Evolutionary conservation across 2,329 filamentous ascomycete genomes (phyloP), one percentile per base, ranked within the genome.

Genomic region (Alternaria hordeiaustralica): DNA sequence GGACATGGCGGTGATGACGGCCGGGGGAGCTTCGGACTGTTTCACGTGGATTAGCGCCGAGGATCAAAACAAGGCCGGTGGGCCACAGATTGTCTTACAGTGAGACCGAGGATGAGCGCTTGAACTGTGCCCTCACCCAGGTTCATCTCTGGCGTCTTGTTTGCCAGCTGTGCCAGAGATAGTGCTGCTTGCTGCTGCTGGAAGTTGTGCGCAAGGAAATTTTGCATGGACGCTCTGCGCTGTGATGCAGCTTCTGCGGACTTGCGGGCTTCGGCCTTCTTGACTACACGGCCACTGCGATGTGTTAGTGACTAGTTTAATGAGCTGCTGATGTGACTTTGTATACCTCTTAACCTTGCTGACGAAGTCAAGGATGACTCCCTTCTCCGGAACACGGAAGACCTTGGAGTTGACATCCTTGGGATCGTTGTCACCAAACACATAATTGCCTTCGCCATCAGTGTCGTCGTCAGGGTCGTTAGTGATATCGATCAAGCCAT

Each of bases 101-200:
- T 83, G 67, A 92, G 83, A 57, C 87, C 84, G 64, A 87, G 83
- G 56, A 89, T 83, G 61, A 92, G 84, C 55, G 78, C 79, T 58
- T 83, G 77, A 44, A 84, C 75, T 54, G 82, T 82, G 61, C 84
- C 77, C 49, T 76, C 73, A 61, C 75, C 81, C 54, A 89, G 75
- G 30, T 83, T 82, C 54, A 87, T 81, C 23, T 85, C 83, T 57
- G 80, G 79, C 65, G 84, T 82, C 67, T 84, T 83, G 58, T 83
- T 83, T 51, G 84, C 82, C 41, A 92, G 81, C 65, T 87, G 85
- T 47, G 86, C 83, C 30, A 93, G 83, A 64, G 88, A 89, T 63
- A 92, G 83, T 5, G 89, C 89, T 46, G 88, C 86, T 74, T 92
- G 89, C 73, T 90, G 86, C 76, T 92, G 87, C 56, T 86, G 84